phyloP scores from a whole-genome alignment of 495 filamentous ascomycete genomes.

The Trichoderma reesei region DNA sequence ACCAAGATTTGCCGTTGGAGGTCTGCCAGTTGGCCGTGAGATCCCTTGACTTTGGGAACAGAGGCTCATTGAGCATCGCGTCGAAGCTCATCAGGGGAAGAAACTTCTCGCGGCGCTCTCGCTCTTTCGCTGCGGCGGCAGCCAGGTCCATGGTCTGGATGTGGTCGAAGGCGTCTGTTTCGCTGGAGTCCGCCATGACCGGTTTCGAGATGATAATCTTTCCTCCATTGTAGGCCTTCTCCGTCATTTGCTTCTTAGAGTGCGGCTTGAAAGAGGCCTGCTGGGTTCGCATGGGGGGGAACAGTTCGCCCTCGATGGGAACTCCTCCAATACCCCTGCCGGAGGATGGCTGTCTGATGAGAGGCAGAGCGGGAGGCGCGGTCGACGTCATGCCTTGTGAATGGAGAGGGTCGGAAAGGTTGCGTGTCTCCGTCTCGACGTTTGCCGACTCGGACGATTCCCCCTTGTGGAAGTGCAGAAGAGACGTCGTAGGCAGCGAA shows the following conservation, averaged over 20 bases:
- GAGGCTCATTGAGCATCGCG: constrained; percentile 26
- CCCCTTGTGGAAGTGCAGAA: constrained; percentile 10
- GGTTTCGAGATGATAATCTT: constrained; percentile 42
- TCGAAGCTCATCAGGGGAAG: constrained; percentile 22
- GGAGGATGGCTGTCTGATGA: constrained; percentile 18
- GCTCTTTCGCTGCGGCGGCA: constrained; percentile 37
- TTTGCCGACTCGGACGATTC: background rate
- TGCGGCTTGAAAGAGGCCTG: background rate
- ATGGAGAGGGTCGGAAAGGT: constrained; percentile 24
- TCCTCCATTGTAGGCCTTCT: constrained; percentile 14
- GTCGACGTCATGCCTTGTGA: background rate
- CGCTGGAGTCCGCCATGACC: constrained; percentile 27
- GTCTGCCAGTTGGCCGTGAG: constrained; percentile 23
- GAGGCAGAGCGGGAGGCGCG: constrained; percentile 12
- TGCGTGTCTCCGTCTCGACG: constrained; percentile 5
- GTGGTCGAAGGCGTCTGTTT: constrained; percentile 29
- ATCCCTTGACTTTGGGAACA: constrained; percentile 20
- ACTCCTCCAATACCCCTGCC: constrained; percentile 15
- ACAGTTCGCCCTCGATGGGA: constrained; percentile 16
- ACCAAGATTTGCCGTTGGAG: constrained; percentile 17
- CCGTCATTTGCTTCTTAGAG: constrained; percentile 21
- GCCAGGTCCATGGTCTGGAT: constrained; percentile 38
- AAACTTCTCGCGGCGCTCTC: constrained; percentile 28
- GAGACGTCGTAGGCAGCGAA: constrained; percentile 17
- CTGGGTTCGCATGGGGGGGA: constrained; percentile 16